Percentiles rank a stretch among this genome's conserved stretches.
Conservation (phyloP, 352 stramenopile genomes). For the Globisporangium irregulare region DNA sequence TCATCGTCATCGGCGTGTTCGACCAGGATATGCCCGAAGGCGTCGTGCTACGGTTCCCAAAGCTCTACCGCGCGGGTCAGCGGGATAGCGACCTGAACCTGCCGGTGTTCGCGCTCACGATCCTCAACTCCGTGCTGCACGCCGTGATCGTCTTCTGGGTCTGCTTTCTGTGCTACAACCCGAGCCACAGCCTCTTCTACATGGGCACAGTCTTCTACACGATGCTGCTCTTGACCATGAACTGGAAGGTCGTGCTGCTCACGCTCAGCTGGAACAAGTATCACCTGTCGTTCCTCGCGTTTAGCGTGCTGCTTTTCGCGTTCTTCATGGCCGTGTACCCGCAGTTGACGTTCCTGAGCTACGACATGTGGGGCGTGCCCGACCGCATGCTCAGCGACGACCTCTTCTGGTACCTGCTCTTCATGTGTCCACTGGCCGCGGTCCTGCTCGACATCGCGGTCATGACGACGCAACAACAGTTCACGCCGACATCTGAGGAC, state of each 20-base stretch:
- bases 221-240: slow-evolving; percentile 62
- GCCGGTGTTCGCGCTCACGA: slow-evolving; percentile 45
- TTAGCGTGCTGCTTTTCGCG: slow-evolving; percentile 56
- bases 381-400: slow-evolving; percentile 34
- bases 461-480: slow-evolving; percentile 41
- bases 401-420: slow-evolving; percentile 56
- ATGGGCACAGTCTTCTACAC: slow-evolving; percentile 68
- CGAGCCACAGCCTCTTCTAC: slow-evolving; percentile 39
- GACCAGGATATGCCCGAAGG: slow-evolving; percentile 64
- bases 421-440: slow-evolving; percentile 44
- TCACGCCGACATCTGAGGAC: slow-evolving; percentile 47
- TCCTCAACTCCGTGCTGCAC: slow-evolving; percentile 48
- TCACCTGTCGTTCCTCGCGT: slow-evolving; percentile 43
- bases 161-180: slow-evolving; percentile 39
- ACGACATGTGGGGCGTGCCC: slow-evolving; percentile 61
- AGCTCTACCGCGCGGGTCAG: slow-evolving; percentile 51
- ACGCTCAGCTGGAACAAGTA: slow-evolving; percentile 68
- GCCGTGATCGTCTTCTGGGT: slow-evolving; percentile 57
- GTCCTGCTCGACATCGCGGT: slow-evolving; percentile 43
- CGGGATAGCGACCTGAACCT: slow-evolving; percentile 63
- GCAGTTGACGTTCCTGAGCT: slow-evolving; percentile 64
- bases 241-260: slow-evolving; percentile 63
- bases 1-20: slow-evolving; percentile 77
- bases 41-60: slow-evolving; percentile 43
- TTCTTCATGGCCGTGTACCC: slow-evolving; percentile 70